Evolutionary conservation across 2,329 filamentous ascomycete genomes (phyloP), one percentile per base, ranked within the genome.

Genomic region (Alternaria sp.): DNA sequence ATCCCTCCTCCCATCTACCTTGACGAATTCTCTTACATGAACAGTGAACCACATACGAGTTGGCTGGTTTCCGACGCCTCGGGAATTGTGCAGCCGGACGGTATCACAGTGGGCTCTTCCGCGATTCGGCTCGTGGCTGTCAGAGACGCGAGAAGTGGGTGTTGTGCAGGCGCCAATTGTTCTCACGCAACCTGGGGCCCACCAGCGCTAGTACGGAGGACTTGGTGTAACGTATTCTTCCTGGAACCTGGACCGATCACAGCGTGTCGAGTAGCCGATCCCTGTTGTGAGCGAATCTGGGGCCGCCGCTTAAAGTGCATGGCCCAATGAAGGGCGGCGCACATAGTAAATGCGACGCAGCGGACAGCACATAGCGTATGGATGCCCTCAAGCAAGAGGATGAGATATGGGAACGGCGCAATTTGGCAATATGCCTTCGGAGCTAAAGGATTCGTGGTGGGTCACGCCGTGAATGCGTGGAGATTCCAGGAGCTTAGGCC

Each of bases 261-360:
- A 61, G 66, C 43, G 59, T 57, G 43, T 65, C 63, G 41, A 62
- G 52, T 54, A 57, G 61, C 70, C 68, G 61, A 71, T 68, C 65
- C 70, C 63, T 66, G 68, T 48, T 53, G 48, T 46, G 47, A 36
- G 59, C 56, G 60, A 58, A 60, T 60, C 49, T 64, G 58, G 61
- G 51, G 55, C 54, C 63, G 65, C 65, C 64, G 66, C 63, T 67
- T 73, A 67, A 68, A 64, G 41, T 57, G 47, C 42, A n/a, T 49
- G 44, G 48, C 53, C 65, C 64, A 71, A 70, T 68, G 36, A 51
- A 30, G 44, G 30, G 43, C 53, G 14, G 24, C 18, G 30, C 16
- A 42, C 44, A 61, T 36, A 62, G 46, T 56, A 49, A 44, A 59
- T 34, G 30, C 54, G 60, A 57, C 52, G 54, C 54, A 55, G 28